Conservation (phyloP, 2,329 filamentous ascomycete species). For the Corniculantispora saksenae region DNA sequence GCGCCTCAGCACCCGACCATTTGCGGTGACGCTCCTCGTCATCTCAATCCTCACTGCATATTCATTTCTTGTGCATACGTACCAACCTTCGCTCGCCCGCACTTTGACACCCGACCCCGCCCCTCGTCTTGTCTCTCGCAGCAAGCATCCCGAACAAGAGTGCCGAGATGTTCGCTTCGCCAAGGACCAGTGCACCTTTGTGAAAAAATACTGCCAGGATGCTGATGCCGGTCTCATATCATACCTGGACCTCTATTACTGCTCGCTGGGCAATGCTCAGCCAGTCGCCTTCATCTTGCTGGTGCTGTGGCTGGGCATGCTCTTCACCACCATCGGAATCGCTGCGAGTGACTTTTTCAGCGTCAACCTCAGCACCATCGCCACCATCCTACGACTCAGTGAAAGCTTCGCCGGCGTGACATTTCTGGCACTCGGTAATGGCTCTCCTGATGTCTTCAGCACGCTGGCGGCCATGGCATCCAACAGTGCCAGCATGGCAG, state of each 20-base stretch:
- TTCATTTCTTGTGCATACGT: slow-evolving; percentile 40
- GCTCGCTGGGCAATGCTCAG: slow-evolving; percentile 66
- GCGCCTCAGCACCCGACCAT: slow-evolving; percentile 35
- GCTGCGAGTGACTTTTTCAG: slow-evolving; percentile 98
- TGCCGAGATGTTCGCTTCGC: slow-evolving; percentile 80
- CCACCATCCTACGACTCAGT: slow-evolving; percentile 84
- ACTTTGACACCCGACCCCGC: slow-evolving; percentile 20
- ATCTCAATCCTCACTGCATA: slow-evolving; percentile 48
- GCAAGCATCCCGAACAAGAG: slow-evolving; percentile 42
- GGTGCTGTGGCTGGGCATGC: slow-evolving; percentile 78
- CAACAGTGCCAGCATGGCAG: slow-evolving; percentile 93
- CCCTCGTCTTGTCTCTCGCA: slow-evolving; percentile 29
- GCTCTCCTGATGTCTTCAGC: slow-evolving; percentile 96
- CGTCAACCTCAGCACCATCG: slow-evolving; percentile 92
- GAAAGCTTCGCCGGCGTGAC: slow-evolving; percentile 96
- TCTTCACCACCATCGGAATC: slow-evolving; percentile 97
- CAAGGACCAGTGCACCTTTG: slow-evolving; percentile 82
- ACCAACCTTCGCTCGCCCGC: slow-evolving; percentile 17
- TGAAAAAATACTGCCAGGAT: slow-evolving; percentile 78
- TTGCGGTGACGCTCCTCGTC: slow-evolving; percentile 49
- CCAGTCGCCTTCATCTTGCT: slow-evolving; percentile 79
- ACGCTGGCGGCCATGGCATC: slow-evolving; percentile 98
- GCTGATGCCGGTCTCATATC: slow-evolving; percentile 88
- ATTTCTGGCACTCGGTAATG: slow-evolving; percentile 95
- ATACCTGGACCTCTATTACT: slow-evolving; percentile 92